Conservation (phyloP, 2,329 filamentous ascomycete genomes). For the Paecilomyces variotii region DNA sequence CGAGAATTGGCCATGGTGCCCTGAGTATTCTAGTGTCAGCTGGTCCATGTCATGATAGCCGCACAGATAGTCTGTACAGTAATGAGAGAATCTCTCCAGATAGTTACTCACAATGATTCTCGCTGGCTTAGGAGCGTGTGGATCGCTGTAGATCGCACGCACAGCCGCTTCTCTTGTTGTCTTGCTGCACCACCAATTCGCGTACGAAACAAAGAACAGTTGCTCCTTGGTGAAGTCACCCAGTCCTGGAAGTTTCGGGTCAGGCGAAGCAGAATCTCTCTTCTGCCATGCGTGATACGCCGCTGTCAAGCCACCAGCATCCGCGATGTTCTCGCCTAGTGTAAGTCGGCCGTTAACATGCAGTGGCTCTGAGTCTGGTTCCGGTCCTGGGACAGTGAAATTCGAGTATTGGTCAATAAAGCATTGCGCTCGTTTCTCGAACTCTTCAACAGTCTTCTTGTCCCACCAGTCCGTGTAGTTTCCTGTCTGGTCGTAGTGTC, state of each 20-base stretch:
- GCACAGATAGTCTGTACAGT: background rate
- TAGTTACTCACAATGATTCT: conserved; percentile 41
- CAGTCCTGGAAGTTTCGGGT: conserved; percentile 52
- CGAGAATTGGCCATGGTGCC: conserved; percentile 60
- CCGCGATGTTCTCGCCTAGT: conserved; percentile 63
- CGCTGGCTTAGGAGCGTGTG: conserved; percentile 57
- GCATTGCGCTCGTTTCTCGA: conserved; percentile 53
- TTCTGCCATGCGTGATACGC: conserved; percentile 60
- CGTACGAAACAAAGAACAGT: conserved; percentile 60
- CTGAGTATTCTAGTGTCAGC: conserved; percentile 13
- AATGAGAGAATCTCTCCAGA: conserved; percentile 5
- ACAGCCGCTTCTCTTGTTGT: conserved; percentile 51
- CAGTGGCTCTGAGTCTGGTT: conserved; percentile 44
- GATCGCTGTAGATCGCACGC: conserved; percentile 52
- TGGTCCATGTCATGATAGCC: background rate
- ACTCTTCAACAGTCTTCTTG: conserved; percentile 49
- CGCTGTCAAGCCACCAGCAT: conserved; percentile 58
- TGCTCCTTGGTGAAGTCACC: conserved; percentile 58
- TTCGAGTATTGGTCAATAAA: conserved; percentile 61
- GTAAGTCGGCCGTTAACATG: conserved; percentile 58
- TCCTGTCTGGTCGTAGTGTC: conserved; percentile 57
- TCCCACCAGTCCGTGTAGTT: conserved; percentile 63
- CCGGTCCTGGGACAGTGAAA: conserved; percentile 49
- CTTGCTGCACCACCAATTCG: conserved; percentile 61
- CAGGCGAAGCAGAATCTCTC: conserved; percentile 44